Evolutionary conservation across 768 basidiomycete genomes (phyloP), one percentile per base, ranked within the genome.

Genomic region (Sarcodon aspratus): DNA sequence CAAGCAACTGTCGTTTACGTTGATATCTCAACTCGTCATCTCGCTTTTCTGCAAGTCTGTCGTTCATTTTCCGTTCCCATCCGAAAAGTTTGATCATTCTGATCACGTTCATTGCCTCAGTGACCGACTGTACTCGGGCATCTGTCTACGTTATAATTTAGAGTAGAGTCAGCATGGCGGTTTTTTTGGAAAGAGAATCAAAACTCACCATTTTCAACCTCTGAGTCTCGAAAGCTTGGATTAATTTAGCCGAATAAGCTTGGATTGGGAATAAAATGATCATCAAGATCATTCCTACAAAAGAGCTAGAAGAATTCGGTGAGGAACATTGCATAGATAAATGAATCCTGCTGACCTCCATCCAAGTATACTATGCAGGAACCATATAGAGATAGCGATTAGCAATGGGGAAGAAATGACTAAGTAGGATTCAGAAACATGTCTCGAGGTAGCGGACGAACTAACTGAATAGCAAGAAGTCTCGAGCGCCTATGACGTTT

Each of bases 1-100:
- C 69, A 11, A 77, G 64, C 18, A 82, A 55, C 58, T 78, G 73
- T 46, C 71, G 62, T 57, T 73, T 74, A 67, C 73, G 73, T 35
- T 80, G 66, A 61, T 71, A 73, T 8, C 56, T 50, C 11, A 90
- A 62, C 60, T 90, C 86, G 9, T 73, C 73, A 44, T 80, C 75
- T 48, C 85, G 74, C 56, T 76, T 77, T 21, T 69, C 69, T 17
- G 71, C 65, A 33, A 88, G 66, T 45, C 69, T 69, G 13, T 71
- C 62, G 32, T 73, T 65, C 57, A 83, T 74, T 47, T 74, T 70
- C 7, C 47, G 50, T 48, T 73, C 70, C 70, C 62, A 66, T n/a
- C 64, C 67, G 46, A 74, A 76, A 53, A 74, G 61, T 60, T 76
- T 75, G 58, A 74, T 63, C 66, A 74, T 72, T 17, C 72, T 66